Conservation (phyloP, 352 stramenopile species). For the Elongisporangium prolatum region DNA sequence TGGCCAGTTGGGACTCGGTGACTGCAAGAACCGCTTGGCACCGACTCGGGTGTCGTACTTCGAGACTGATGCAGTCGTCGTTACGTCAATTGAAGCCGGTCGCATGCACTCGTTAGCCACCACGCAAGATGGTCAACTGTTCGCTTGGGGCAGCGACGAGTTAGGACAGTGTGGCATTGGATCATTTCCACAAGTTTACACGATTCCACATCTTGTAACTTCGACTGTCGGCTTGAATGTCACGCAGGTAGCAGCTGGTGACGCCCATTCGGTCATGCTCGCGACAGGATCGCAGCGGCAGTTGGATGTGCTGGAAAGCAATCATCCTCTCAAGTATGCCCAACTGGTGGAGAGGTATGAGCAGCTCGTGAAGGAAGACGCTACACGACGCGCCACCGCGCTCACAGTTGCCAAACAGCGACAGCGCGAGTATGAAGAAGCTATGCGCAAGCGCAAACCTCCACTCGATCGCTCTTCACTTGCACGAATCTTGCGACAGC, state of each 20-base stretch:
- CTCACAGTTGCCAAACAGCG: constrained; percentile 21
- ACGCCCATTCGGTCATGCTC: constrained; percentile 50
- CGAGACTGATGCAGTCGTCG: constrained; percentile 16
- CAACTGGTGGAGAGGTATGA: constrained; percentile 37
- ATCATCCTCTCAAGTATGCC: constrained; percentile 38
- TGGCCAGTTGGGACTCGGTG: constrained; percentile 59
- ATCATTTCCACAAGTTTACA: constrained; percentile 73
- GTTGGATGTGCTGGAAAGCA: constrained; percentile 38
- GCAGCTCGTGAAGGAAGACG: constrained; percentile 31
- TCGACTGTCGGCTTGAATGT: constrained; percentile 55
- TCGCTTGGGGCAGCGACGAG: constrained; percentile 71
- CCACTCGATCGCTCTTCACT: constrained; percentile 15
- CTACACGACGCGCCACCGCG: constrained; percentile 20
- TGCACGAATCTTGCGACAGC: not conserved
- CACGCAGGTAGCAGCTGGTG: constrained; percentile 42
- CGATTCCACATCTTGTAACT: constrained; percentile 54
- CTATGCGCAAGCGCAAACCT: constrained; percentile 30
- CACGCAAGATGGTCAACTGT: constrained; percentile 44
- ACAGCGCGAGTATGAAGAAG: constrained; percentile 19
- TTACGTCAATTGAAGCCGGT: constrained; percentile 41
- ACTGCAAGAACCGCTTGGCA: constrained; percentile 36
- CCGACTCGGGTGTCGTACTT: constrained; percentile 57
- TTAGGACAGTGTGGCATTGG: constrained; percentile 67
- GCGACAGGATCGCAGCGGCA: constrained; percentile 29
- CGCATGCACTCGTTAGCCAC: constrained; percentile 51